phyloP scores from a whole-genome alignment of 2,329 filamentous ascomycete genomes.

The Beauveria medogensis region DNA sequence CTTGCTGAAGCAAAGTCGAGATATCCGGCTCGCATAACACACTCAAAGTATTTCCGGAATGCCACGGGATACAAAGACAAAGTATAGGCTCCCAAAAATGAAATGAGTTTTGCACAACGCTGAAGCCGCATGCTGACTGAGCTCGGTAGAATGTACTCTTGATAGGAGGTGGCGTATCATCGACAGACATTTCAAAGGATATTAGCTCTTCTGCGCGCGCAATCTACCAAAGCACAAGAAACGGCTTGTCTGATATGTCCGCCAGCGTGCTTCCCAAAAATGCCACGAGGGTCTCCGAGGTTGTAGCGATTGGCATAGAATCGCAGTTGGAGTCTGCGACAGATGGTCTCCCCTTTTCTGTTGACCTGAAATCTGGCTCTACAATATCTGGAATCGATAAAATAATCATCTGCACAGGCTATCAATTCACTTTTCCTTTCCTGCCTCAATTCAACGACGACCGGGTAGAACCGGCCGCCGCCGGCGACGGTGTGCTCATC shows the following conservation, averaged over 20 bases:
- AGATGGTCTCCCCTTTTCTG: background rate
- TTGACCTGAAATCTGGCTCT: background rate
- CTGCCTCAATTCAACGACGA: slow-evolving; percentile 40
- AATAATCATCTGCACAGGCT: background rate
- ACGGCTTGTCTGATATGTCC: slow-evolving; percentile 51
- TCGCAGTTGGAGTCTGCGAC: too few relatives aligned
- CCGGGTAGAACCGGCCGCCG: slow-evolving; percentile 31
- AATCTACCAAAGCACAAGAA: slow-evolving; percentile 44
- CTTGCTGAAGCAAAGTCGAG: slow-evolving; percentile 51
- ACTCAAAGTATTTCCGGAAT: slow-evolving; percentile 9
- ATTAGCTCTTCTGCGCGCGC: slow-evolving; percentile 26
- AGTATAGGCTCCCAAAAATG: background rate
- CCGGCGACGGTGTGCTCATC: slow-evolving; percentile 46
- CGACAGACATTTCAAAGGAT: slow-evolving; percentile 34
- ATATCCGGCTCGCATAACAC: background rate
- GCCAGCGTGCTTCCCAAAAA: slow-evolving; percentile 45
- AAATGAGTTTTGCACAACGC: background rate
- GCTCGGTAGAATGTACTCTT: slow-evolving; percentile 40
- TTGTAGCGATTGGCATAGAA: slow-evolving; percentile 31
- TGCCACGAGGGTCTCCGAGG: slow-evolving; percentile 42
- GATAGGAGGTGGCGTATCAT: slow-evolving; percentile 43
- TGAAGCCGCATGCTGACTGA: background rate
- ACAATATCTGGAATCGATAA: slow-evolving; percentile 38
- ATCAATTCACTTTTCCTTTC: slow-evolving; percentile 55
- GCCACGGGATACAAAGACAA: slow-evolving; percentile 42